Evolutionary conservation across 306 rosid genomes (phyloP).

Genomic region (Vicia faba): DNA sequence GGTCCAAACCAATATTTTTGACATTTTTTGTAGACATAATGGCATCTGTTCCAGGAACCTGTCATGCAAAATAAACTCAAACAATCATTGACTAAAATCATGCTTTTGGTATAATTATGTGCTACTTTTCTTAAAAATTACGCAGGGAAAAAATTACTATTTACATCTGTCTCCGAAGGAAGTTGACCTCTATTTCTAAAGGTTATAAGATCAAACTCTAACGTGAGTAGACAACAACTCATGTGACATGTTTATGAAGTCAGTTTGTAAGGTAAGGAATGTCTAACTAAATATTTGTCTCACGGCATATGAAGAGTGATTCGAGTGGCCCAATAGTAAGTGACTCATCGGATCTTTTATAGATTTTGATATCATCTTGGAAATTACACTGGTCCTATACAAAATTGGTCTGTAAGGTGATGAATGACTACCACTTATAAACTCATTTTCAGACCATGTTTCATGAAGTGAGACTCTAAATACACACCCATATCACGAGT

Average conservation of each 20-base stretch:
- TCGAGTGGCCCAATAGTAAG: not conserved
- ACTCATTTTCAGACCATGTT: not conserved
- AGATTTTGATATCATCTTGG: not conserved
- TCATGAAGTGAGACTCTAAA: not conserved
- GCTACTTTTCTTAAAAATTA: not conserved
- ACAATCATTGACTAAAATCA: constrained; percentile 14
- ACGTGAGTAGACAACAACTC: too few relatives aligned
- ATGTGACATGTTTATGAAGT: too few relatives aligned
- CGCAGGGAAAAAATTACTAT: too few relatives aligned
- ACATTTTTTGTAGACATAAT: constrained; percentile 45
- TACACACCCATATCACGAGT: not conserved
- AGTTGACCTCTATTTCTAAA: too few relatives aligned
- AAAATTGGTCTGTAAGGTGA: not conserved
- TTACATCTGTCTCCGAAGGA: too few relatives aligned
- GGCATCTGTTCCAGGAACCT: constrained; percentile 49
- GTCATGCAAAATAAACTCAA: constrained; percentile 33
- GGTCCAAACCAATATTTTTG: constrained; percentile 75
- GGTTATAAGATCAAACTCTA: too few relatives aligned
- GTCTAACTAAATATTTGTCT: not conserved
- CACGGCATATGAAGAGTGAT: not conserved
- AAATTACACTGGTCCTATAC: not conserved
- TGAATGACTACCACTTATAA: not conserved
- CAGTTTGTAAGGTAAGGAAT: not conserved
- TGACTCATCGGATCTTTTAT: not conserved
- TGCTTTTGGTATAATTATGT: constrained; percentile 22